These are phyloP conservation scores for Claviceps humidiphila DNA, from an alignment of 2,329 filamentous ascomycete genomes.

Conservation along the genomic window DNA sequence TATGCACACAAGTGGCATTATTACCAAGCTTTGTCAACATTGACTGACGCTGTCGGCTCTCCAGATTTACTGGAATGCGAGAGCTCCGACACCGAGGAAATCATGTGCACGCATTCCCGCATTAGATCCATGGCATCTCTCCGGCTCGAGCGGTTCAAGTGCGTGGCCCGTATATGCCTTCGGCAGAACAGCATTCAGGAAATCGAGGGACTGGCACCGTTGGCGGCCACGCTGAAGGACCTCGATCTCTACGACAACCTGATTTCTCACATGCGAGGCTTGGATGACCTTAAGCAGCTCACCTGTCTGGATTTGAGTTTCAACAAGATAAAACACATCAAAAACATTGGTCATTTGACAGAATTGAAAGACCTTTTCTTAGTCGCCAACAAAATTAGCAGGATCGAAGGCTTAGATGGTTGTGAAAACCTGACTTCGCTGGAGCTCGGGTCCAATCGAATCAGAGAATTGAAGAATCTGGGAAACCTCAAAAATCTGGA, in stretches of 20 bases:
- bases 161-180: conserved; percentile 67
- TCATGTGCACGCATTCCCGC: conserved; percentile 81
- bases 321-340: conserved; percentile 99
- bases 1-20: conserved; percentile 19
- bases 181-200: conserved; percentile 81
- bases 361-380: conserved; percentile 78
- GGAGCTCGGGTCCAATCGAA: conserved; percentile 84
- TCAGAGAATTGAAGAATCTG: conserved; percentile 77
- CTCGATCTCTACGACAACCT: conserved; percentile 96
- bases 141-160: conserved; percentile 69
- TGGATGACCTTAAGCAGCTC: conserved; percentile 65
- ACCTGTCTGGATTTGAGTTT: conserved; percentile 82
- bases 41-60: conserved; percentile 10
- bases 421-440: conserved; percentile 66
- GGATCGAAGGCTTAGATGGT: conserved; percentile 71
- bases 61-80: conserved; percentile 49
- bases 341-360: conserved; percentile 65
- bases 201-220: conserved; percentile 57
- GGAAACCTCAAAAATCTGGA: conserved; percentile 66
- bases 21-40: background rate
- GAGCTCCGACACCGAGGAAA: conserved; percentile 54
- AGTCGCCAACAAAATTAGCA: conserved; percentile 85
- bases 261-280: conserved; percentile 70
- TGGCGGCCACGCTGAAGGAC: conserved; percentile 60
- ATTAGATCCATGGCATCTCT: conserved; percentile 66